Evolutionary conservation across 495 filamentous ascomycete species (phyloP).

Genomic region (Neurospora cerealis): DNA sequence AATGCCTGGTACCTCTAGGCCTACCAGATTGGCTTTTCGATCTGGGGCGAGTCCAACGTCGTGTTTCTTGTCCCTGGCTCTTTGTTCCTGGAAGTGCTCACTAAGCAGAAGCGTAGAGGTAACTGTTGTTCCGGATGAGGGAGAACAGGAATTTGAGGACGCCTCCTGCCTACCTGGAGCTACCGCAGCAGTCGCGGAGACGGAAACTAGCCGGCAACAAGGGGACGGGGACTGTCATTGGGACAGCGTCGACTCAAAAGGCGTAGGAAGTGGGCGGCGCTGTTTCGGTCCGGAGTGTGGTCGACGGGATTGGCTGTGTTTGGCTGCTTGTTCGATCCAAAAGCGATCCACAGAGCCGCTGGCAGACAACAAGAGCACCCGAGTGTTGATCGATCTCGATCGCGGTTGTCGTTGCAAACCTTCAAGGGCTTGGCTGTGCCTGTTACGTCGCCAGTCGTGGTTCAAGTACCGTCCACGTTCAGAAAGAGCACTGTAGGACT

Average conservation of each 20-base stretch:
- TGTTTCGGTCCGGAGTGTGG: not conserved
- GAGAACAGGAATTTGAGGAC: not conserved
- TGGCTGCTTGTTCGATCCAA: not conserved
- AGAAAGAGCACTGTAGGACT: not conserved
- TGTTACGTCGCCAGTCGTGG: not conserved
- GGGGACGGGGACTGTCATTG: constrained; percentile 10
- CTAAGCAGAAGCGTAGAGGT: not conserved
- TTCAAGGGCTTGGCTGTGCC: not conserved
- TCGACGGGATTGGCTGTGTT: not conserved
- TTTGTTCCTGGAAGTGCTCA: not conserved
- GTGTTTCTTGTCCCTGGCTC: not conserved
- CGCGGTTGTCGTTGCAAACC: not conserved
- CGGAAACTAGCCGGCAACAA: not conserved
- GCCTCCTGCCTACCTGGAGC: not conserved
- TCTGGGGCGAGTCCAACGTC: not conserved
- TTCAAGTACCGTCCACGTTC: not conserved
- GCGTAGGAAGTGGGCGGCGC: not conserved
- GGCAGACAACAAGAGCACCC: not conserved
- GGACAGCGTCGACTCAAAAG: not conserved
- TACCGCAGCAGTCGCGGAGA: not conserved
- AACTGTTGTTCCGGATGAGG: not conserved
- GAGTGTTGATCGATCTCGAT: not conserved
- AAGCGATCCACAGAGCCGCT: not conserved
- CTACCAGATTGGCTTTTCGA: not conserved
- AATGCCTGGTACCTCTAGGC: not conserved